Evolutionary conservation across 2,329 filamentous ascomycete genomes (phyloP), one percentile per base, ranked within the genome.

Genomic region (Fusarium nodosum): DNA sequence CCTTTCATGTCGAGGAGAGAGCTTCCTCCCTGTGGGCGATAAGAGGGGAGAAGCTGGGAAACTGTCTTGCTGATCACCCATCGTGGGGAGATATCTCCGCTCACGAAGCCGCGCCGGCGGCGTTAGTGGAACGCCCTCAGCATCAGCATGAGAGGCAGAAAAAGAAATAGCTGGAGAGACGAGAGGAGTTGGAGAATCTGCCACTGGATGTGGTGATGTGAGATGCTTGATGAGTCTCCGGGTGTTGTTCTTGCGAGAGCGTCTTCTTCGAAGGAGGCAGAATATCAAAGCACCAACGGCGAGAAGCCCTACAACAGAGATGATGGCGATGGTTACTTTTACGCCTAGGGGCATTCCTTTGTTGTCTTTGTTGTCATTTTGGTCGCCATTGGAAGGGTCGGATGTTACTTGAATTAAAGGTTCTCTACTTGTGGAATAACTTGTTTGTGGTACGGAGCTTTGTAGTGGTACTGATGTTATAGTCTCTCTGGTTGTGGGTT

Each of bases 101-200:
- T 86, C 83, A 53, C 82, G 79, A 3, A 87, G 79, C 20, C 84
- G 81, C 3, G 81, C 80, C 1, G 85, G 85, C 1, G 85, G 84
- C 1, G 81, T 84, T 26, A 83, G 69, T 0, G 78, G 78, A 3
- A 65, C 55, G 3, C 63, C 61, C 12, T 74, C 71, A 10, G 59
- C 38, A 15, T 67, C 72, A 3, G 65, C 36, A 24, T 71, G 69
- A 0, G 79, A 22, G 11, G 31, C 13, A 20, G 79, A 18, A 13
- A 34, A 15, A 12, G 48, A 79, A 10, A 73, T 60, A 1, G 77
- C 73, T 0, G 82, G 78, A 1, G 82, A 80, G 44, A 83, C 81
- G 1, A 85, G 74, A 4, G 81, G 82, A 16, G 82, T 81, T 0
- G 79, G 79, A 2, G 81, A 82, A n/a, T 76, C 75, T 54, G 75